A percentile compares a stretch with the other conserved stretches of the same genome.
phyloP scores from a whole-genome alignment of 2,329 filamentous ascomycete genomes.

The Aspergillus floridensis region DNA sequence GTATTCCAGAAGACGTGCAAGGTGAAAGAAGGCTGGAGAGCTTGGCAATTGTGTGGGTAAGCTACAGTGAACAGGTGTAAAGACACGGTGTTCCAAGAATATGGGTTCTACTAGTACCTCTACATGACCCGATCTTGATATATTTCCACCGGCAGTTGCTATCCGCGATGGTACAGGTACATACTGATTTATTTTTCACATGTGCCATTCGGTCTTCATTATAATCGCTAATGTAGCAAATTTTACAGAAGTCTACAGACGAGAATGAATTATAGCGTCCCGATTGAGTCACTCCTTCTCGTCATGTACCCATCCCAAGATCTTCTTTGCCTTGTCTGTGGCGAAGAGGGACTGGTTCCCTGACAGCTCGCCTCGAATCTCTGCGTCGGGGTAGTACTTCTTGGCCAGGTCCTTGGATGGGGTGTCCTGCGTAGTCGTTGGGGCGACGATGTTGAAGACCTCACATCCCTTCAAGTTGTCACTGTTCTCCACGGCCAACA shows the following conservation, averaged over 20 bases:
- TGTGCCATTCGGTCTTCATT: too few species aligned
- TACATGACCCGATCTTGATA: too few species aligned
- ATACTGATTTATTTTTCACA: too few species aligned
- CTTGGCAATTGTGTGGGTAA: too few species aligned
- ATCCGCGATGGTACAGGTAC: too few species aligned
- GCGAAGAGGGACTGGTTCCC: slow-evolving; percentile 25
- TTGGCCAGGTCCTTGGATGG: slow-evolving; percentile 23
- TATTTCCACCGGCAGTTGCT: too few species aligned
- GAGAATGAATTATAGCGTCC: not conserved
- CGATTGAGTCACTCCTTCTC: slow-evolving; percentile 27
- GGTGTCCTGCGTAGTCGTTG: slow-evolving; percentile 28
- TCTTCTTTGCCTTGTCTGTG: slow-evolving; percentile 12
- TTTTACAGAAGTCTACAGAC: not conserved
- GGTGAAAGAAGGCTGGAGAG: too few species aligned
- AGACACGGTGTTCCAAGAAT: too few species aligned
- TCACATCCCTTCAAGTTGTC: slow-evolving; percentile 33
- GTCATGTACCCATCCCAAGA: slow-evolving; percentile 29
- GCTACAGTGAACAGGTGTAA: too few species aligned
- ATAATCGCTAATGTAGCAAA: not conserved
- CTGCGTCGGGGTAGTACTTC: slow-evolving; percentile 26
- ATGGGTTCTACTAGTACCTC: too few species aligned
- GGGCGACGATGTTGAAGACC: slow-evolving; percentile 38
- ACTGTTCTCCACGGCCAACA: slow-evolving; percentile 32
- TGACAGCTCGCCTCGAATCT: slow-evolving; percentile 23
- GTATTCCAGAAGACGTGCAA: too few species aligned